phyloP scores from a whole-genome alignment of 2,329 filamentous ascomycete species.

The Pezicula neosporulosa region DNA sequence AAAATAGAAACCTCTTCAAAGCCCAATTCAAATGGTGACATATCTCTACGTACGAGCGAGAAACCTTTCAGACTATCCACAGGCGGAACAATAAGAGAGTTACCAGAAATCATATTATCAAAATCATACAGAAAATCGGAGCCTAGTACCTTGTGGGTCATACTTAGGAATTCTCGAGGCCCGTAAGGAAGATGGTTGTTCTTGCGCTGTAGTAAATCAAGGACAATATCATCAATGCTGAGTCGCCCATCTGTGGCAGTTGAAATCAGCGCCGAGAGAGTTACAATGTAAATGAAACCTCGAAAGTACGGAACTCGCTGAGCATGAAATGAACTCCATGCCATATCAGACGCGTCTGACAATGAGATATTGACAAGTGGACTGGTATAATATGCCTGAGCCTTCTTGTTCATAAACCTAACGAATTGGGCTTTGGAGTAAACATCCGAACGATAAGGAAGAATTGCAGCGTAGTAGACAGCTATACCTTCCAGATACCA shows the following conservation, averaged over 20 bases:
- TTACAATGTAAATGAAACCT: not conserved
- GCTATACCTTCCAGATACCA: too few species aligned
- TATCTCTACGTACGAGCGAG: not conserved
- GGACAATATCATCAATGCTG: not conserved
- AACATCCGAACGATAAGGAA: not conserved
- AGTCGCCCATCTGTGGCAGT: not conserved
- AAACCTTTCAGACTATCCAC: not conserved
- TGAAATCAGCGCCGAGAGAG: not conserved
- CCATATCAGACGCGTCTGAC: not conserved
- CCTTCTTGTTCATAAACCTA: not conserved
- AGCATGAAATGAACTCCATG: not conserved
- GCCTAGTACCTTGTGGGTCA: too few species aligned
- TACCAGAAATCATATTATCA: not conserved
- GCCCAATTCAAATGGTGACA: not conserved
- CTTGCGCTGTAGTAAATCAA: not conserved
- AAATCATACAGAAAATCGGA: not conserved
- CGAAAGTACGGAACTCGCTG: not conserved
- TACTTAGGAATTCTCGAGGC: not conserved
- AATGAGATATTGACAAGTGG: not conserved
- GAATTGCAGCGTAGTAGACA: not conserved
- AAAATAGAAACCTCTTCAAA: not conserved
- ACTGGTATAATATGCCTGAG: not conserved
- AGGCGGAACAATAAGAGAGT: not conserved
- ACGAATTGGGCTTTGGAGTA: not conserved
- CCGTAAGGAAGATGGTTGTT: too few species aligned